phyloP scores from a whole-genome alignment of 1,284 basidiomycete species.

The Trichosporon ovoides region DNA sequence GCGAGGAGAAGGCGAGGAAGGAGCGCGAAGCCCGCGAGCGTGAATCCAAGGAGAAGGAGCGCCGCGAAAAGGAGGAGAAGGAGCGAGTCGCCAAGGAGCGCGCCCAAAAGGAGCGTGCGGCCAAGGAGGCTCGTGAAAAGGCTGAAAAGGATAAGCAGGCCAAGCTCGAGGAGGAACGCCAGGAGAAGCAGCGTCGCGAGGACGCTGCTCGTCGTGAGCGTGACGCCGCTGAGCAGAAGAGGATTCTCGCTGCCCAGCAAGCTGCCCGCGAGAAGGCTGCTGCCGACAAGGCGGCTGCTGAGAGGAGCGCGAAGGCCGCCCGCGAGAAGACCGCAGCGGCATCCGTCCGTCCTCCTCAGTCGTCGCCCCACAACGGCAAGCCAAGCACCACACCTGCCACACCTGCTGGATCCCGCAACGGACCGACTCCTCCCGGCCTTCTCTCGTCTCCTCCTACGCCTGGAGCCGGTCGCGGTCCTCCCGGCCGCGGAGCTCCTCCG shows the following conservation, averaged over 20 bases:
- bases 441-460: conserved; percentile 88
- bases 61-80: conserved; percentile 61
- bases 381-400: conserved; percentile 11
- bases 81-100: conserved; percentile 59
- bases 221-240: conserved; percentile 39
- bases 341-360: conserved; percentile 10
- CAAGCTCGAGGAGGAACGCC: conserved; percentile 36
- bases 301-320: conserved; percentile 25
- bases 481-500: conserved; percentile 21
- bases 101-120: conserved; percentile 56
- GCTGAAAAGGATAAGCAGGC: conserved; percentile 38
- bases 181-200: conserved; percentile 34
- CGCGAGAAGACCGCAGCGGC: conserved; percentile 30
- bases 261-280: conserved; percentile 36
- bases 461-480: conserved; percentile 25
- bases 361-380: no score
- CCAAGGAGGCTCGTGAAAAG: conserved; percentile 39
- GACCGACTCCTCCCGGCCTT: conserved; percentile 56
- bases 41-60: conserved; percentile 48
- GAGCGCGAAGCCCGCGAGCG: conserved; percentile 47
- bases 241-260: conserved; percentile 39
- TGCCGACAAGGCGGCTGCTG: conserved; percentile 35
- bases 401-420: conserved; percentile 24
- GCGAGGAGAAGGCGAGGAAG: conserved; percentile 60
- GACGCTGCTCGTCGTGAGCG: conserved; percentile 38